Evolutionary conservation across 2,329 filamentous ascomycete species (phyloP), one percentile per base, ranked within the genome.

Genomic region (Curvularia spicifera): DNA sequence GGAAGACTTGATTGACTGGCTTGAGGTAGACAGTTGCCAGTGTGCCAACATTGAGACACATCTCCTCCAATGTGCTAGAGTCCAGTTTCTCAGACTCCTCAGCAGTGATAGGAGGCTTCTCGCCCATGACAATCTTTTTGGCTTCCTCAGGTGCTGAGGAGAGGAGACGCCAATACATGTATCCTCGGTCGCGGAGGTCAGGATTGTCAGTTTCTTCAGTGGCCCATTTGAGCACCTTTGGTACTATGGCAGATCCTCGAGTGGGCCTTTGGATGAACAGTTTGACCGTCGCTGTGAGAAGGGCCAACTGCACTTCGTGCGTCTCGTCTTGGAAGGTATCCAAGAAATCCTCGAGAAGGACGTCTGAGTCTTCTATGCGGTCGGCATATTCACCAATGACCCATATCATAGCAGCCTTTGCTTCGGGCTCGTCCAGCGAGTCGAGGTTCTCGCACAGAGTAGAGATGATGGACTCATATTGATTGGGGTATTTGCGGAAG

Each of bases 151-250:
- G 94, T 75, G 97, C 93, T 0, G 93, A 96, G 1, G 93, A 97
- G 1, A 99, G 84, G 13, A 99, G 84, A 4, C 95, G 91, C 95
- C 95, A 99, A 82, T 99, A 99, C 93, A 99, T 98, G 81, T 97
- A 99, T 0, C 95, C 95, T 69, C 95, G 85, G 76, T 99, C 95
- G 63, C 95, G 89, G 28, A 99, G 86, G 78, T 99, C 95, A 0
- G 95, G 95, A 77, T 99, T 97, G 74, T 99, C 95, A n/a, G 94
- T 98, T 76, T 98, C 95, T 76, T 98, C 95, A 0, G 95, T 99
- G 4, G 95, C 96, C 94, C 95, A 98, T 78, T 98, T 98, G 50
- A 99, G 82, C 2, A 98, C 94, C 71, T 93, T 93, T 0, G 94
- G 95, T 0, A 99, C 94, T 6, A 99, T 83, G 51, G 96, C 89